Conservation (phyloP, 2,329 filamentous ascomycete species). For the Davidsoniella neocaledoniae region DNA sequence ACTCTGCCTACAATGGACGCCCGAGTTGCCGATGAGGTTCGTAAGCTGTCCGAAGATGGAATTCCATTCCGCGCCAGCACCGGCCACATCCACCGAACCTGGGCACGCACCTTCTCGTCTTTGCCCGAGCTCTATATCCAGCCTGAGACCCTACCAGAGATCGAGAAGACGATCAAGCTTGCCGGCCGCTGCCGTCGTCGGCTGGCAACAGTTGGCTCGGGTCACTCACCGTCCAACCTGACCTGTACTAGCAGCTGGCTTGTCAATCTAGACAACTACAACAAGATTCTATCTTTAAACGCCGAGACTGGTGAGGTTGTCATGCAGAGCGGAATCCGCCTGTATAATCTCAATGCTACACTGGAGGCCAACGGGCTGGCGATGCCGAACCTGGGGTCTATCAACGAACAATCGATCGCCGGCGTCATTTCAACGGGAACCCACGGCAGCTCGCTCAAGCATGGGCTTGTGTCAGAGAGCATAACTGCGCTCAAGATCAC, state of each 20-base stretch:
- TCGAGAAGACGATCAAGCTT: constrained; percentile 67
- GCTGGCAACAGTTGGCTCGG: constrained; percentile 73
- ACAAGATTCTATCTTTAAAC: constrained; percentile 55
- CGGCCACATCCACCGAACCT: constrained; percentile 70
- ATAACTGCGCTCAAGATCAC: constrained; percentile 63
- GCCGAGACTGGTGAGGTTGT: constrained; percentile 47
- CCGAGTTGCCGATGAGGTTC: constrained; percentile 6
- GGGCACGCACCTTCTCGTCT: constrained; percentile 85
- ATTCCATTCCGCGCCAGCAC: constrained; percentile 61
- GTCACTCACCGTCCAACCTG: constrained; percentile 79
- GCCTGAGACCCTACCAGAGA: constrained; percentile 60
- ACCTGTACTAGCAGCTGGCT: constrained; percentile 93
- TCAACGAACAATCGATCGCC: constrained; percentile 83
- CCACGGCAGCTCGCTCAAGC: constrained; percentile 70
- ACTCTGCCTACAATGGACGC: constrained; percentile 2
- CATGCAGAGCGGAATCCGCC: constrained; percentile 76
- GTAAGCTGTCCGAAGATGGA: constrained; percentile 11
- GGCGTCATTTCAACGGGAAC: constrained; percentile 88
- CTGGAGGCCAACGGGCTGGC: constrained; percentile 63
- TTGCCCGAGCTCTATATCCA: constrained; percentile 82
- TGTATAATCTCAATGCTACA: constrained; percentile 55
- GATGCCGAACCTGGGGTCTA: constrained; percentile 84
- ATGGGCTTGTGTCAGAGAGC: constrained; percentile 71
- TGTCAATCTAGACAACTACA: constrained; percentile 77
- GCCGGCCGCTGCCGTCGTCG: constrained; percentile 68